Evolutionary conservation across 2,329 filamentous ascomycete genomes (phyloP).

Genomic region (Cordyceps cateniannulata): DNA sequence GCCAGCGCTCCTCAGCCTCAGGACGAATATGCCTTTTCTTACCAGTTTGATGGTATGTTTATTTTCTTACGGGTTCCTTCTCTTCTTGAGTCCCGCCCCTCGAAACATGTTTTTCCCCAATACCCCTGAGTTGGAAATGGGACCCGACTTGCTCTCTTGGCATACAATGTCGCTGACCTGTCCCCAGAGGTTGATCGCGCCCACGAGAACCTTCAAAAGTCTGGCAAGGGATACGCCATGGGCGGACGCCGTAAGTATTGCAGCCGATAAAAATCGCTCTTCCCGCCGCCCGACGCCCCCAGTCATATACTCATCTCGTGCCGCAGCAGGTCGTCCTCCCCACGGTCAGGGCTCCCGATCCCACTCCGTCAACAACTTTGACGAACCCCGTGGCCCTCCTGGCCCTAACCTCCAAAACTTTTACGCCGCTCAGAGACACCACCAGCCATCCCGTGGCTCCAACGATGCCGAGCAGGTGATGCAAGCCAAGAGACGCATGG

Average conservation of each 20-base stretch:
- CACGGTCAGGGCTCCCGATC: constrained; percentile 62
- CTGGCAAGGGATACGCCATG: constrained; percentile 80
- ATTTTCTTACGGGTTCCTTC: background rate
- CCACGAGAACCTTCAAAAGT: constrained; percentile 92
- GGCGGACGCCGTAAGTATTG: constrained; percentile 74
- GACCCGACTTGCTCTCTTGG: background rate
- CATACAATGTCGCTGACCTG: background rate
- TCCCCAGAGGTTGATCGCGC: constrained; percentile 88
- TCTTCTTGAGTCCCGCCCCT: background rate
- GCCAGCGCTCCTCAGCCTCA: constrained; percentile 67
- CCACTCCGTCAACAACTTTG: constrained; percentile 80
- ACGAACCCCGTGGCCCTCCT: constrained; percentile 60
- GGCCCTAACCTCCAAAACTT: constrained; percentile 82
- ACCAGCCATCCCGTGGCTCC: constrained; percentile 75
- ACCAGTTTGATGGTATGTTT: constrained; percentile 81
- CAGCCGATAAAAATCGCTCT: constrained; percentile 17
- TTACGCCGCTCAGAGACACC: constrained; percentile 90
- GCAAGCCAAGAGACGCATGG: constrained; percentile 98
- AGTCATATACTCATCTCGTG: constrained; percentile 6
- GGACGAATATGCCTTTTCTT: constrained; percentile 76
- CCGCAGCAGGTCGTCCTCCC: constrained; percentile 63
- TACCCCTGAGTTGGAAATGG: constrained; percentile 7
- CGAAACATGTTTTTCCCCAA: background rate
- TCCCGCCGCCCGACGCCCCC: background rate
- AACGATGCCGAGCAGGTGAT: constrained; percentile 96